Conservation (phyloP, 139 green algal genomes). For the Eudorina sp. region DNA sequence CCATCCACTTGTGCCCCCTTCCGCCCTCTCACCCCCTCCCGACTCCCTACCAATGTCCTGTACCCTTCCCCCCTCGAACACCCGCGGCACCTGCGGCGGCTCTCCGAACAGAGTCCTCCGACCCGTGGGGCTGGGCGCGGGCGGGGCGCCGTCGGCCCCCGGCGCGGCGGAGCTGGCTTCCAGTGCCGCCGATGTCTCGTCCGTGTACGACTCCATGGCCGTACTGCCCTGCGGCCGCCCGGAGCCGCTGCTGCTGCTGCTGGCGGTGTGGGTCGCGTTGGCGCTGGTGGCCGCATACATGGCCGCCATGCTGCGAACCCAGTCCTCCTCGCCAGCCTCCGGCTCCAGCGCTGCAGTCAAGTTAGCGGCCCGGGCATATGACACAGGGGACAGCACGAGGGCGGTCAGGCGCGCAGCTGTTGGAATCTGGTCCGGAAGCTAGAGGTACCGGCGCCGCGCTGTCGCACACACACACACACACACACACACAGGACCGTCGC, state of each 20-base stretch:
- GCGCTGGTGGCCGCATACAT: not conserved
- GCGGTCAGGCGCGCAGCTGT: too few relatives aligned
- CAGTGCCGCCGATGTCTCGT: constrained; percentile 23
- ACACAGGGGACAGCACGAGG: too few relatives aligned
- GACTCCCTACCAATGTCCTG: too few relatives aligned
- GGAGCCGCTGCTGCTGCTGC: not conserved
- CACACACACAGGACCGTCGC: too few relatives aligned
- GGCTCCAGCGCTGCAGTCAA: constrained; percentile 1
- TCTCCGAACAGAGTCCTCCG: constrained; percentile 29
- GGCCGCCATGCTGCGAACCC: not conserved
- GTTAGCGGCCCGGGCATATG: too few relatives aligned
- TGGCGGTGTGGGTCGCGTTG: not conserved
- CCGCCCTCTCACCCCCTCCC: not conserved
- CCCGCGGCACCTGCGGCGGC: constrained; percentile 11
- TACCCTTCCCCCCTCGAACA: not conserved
- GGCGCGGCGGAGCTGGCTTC: not conserved
- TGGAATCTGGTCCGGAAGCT: too few relatives aligned
- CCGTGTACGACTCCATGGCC: constrained; percentile 9
- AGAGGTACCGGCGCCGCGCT: too few relatives aligned
- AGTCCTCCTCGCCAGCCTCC: not conserved
- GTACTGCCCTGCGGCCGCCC: not conserved
- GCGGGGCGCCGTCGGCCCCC: not conserved
- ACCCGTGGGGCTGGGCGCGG: not conserved
- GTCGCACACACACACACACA: too few relatives aligned
- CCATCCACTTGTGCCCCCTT: not conserved